These are phyloP conservation scores for Eucalyptus curtisii DNA, from an alignment of 345 rosid genomes.

Conservation along the genomic window DNA sequence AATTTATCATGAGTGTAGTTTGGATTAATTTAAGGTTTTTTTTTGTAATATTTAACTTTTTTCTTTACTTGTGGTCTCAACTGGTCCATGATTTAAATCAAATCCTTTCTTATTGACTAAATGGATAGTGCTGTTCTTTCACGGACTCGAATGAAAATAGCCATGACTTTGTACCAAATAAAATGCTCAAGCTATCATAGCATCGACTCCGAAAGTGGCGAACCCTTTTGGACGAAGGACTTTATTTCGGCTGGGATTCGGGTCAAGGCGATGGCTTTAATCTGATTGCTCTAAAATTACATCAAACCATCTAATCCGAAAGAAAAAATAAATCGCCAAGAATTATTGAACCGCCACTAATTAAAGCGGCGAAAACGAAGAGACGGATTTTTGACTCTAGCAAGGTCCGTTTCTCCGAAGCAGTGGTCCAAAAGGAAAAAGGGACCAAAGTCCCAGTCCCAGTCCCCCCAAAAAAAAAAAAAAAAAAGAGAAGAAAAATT, in stretches of 20 bases:
- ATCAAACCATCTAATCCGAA: not conserved
- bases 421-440: not conserved
- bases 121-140: not conserved
- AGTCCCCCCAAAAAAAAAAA: too few species aligned
- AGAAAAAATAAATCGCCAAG: not conserved
- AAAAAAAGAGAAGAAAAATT: too few species aligned
- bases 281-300: not conserved
- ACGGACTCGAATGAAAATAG: not conserved
- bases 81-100: not conserved
- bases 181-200: not conserved
- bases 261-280: not conserved
- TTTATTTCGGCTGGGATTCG: too few species aligned
- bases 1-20: too few species aligned
- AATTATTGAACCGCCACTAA: not conserved
- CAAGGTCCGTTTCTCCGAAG: not conserved
- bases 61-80: not conserved
- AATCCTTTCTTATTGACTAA: not conserved
- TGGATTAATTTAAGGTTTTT: too few species aligned
- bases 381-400: not conserved
- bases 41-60: too few species aligned
- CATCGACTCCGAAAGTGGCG: too few species aligned
- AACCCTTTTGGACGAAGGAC: rapidly evolving
- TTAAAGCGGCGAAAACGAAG: not conserved
- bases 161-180: not conserved
- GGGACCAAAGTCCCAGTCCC: not conserved